Percentiles rank a stretch among this genome's conserved stretches.
Conservation (phyloP, 2,329 filamentous ascomycete genomes). For the Phoma sp. region DNA sequence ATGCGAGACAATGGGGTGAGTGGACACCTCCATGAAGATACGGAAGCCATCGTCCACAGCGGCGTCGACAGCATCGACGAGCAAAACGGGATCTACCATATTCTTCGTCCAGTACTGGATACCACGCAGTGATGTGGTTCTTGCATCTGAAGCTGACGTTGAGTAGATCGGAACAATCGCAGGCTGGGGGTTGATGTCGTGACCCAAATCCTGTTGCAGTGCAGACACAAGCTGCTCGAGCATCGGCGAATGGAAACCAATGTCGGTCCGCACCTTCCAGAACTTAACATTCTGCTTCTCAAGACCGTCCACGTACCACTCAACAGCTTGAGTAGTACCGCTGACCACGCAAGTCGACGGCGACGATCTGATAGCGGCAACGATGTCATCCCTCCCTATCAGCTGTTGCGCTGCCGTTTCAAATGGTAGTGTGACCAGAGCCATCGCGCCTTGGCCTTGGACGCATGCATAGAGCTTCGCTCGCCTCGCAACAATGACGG, state of each 20-base stretch:
- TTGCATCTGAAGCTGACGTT: constrained; percentile 39
- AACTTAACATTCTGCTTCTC: constrained; percentile 37
- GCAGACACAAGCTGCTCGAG: constrained; percentile 41
- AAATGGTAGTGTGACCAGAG: constrained; percentile 43
- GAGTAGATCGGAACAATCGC: constrained; percentile 46
- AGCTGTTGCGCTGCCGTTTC: constrained; percentile 34
- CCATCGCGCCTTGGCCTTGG: constrained; percentile 42
- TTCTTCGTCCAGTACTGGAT: constrained; percentile 50
- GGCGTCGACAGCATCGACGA: constrained; percentile 46
- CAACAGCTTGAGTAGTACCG: constrained; percentile 32
- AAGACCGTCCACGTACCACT: constrained; percentile 23
- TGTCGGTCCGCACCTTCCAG: constrained; percentile 49
- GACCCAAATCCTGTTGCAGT: constrained; percentile 26
- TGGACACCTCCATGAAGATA: constrained; percentile 52
- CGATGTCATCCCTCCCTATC: constrained; percentile 29
- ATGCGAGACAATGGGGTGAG: constrained; percentile 52
- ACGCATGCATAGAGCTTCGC: constrained; percentile 43
- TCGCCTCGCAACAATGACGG: constrained; percentile 44
- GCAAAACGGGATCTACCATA: constrained; percentile 48
- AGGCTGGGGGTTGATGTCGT: constrained; percentile 17
- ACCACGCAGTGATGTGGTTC: constrained; percentile 31
- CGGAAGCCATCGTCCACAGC: constrained; percentile 49
- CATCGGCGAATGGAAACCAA: constrained; percentile 53
- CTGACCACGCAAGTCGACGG: constrained; percentile 47
- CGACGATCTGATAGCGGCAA: constrained; percentile 47